These are phyloP conservation scores for Celoporthe dispersa DNA, from an alignment of 2,329 filamentous ascomycete genomes.

Conservation along the genomic window DNA sequence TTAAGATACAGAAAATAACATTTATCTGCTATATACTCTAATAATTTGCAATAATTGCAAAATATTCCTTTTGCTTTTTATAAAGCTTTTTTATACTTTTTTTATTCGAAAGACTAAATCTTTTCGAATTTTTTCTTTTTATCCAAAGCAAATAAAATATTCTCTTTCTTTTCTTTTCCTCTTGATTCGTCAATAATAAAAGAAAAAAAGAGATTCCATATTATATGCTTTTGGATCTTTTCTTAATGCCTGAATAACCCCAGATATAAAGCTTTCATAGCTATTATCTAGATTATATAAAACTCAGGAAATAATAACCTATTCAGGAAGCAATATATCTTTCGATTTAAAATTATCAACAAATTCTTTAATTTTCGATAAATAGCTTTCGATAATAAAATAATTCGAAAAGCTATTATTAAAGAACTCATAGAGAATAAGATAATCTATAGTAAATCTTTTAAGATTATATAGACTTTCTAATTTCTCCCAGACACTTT, in stretches of 20 bases:
- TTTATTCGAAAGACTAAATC: neutral
- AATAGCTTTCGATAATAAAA: conserved; percentile 5
- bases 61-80: conserved; percentile 5
- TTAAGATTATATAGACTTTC: conserved; percentile 11
- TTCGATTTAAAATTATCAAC: conserved; percentile 4
- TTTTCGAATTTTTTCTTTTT: neutral
- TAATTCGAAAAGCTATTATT: neutral
- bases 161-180: conserved; percentile 6
- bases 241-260: conserved; percentile 2
- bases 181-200: conserved; percentile 1
- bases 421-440: conserved; percentile 6
- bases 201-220: neutral
- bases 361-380: conserved; percentile 10
- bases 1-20: neutral
- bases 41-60: conserved; percentile 11
- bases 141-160: neutral
- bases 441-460: conserved; percentile 12
- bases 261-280: conserved; percentile 8
- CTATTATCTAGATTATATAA: neutral
- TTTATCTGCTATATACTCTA: conserved; percentile 6
- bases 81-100: conserved; percentile 1
- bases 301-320: conserved; percentile 7
- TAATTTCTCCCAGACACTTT: conserved; percentile 1
- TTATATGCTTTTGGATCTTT: conserved; percentile 8
- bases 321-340: neutral